These are phyloP conservation scores for Baeospora myosura DNA, from an alignment of 1,284 basidiomycete species.

Conservation along the genomic window DNA sequence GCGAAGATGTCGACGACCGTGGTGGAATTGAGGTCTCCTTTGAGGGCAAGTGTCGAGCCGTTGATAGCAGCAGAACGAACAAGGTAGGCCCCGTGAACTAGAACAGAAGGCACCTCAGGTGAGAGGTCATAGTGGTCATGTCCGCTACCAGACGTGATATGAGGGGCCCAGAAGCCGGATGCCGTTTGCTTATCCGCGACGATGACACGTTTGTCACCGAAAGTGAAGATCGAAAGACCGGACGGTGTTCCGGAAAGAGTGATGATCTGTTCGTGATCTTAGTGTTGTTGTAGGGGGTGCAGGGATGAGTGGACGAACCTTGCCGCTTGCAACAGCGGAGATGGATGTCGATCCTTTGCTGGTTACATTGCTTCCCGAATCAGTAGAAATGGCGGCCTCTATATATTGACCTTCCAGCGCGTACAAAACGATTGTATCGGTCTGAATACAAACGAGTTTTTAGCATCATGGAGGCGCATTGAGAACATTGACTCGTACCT, in stretches of 20 bases:
- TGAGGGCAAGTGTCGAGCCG: constrained; percentile 25
- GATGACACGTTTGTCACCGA: constrained; percentile 25
- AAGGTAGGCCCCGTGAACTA: constrained; percentile 40
- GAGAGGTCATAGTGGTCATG: constrained; percentile 23
- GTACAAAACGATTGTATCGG: constrained; percentile 31
- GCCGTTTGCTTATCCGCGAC: constrained; percentile 37
- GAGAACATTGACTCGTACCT: constrained; percentile 10
- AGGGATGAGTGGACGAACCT: constrained; percentile 8
- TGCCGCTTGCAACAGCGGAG: constrained; percentile 13
- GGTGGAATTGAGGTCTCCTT: constrained; percentile 37
- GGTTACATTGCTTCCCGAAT: constrained; percentile 10
- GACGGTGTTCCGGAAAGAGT: constrained; percentile 28
- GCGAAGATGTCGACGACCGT: constrained; percentile 34
- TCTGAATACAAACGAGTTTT: constrained; percentile 11
- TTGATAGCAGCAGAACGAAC: constrained; percentile 33
- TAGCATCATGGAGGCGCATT: background rate
- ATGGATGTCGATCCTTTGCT: constrained; percentile 18
- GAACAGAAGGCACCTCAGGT: constrained; percentile 27
- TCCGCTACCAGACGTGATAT: constrained; percentile 16
- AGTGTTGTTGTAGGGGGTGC: background rate
- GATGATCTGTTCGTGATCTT: constrained; percentile 15
- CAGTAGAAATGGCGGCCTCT: constrained; percentile 23
- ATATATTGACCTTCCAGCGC: constrained; percentile 27
- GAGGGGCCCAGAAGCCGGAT: constrained; percentile 31
- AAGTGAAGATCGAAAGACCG: constrained; percentile 25